Evolutionary conservation across 805 yeast genomes (phyloP), one percentile per base, ranked within the genome.

Genomic region (Spathaspora gorwiae): DNA sequence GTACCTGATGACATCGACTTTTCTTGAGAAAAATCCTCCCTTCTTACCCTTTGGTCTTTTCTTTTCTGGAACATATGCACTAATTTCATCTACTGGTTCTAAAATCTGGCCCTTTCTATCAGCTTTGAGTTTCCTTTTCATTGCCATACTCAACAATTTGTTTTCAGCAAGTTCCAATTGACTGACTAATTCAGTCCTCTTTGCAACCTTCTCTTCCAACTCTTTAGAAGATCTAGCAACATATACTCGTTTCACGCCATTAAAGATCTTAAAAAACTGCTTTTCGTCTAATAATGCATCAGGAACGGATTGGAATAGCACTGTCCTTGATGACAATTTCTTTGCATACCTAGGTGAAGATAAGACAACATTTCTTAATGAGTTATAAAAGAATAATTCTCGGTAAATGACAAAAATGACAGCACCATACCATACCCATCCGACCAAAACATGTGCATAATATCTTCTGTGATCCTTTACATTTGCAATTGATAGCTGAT

Each of bases 221-320:
- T 74, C 65, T 45, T 75, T 75, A 63, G 49, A 71, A 62, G 80
- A 81, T 60, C 96, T 78, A 27, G 90, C 81, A 38, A 90, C 82
- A 81, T 90, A 87, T 40, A 92, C 84, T 49, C 80, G 73, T 57
- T 80, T 84, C 35, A 89, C 96, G 51, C 96, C 96, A 37, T 80
- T 83, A 57, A 89, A 90, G 46, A 90, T 61, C 59, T 83, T 83
- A 54, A 78, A 72, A 48, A 92, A 79, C 54, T 87, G 89, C 45
- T 75, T 72, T 59, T 85, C 95, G 59, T 81, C 81, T 47, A 88
- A 69, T 56, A 80, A 79, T 47, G 82, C 78, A 46, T 83, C 79
- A 9, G 97, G 94, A 6, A 90, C 92, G 7, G 87, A 79, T 65
- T 87, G 95, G 64, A 90, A 81, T 42, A 92, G 72, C 1, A 92